Evolutionary conservation across 2,329 filamentous ascomycete species (phyloP).

Genomic region (Microdochium bolleyi): DNA sequence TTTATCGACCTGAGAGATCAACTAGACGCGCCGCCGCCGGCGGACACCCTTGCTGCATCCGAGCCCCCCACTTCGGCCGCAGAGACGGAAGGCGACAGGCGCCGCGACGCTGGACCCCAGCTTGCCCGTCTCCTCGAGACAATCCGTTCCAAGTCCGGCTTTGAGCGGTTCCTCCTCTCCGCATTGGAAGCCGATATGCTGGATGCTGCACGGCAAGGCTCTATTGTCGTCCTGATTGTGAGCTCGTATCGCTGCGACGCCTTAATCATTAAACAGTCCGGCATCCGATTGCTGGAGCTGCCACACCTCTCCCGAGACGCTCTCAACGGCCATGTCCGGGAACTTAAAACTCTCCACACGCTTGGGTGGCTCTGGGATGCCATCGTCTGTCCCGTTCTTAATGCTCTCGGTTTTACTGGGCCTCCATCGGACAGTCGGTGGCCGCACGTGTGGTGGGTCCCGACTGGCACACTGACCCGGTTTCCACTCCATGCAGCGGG

Average conservation of each 20-base stretch:
- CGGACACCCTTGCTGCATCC: neutral
- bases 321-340: neutral
- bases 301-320: slow-evolving; percentile 5
- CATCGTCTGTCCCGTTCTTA: slow-evolving; percentile 15
- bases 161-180: slow-evolving; percentile 15
- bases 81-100: neutral
- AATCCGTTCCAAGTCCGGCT: slow-evolving; percentile 7
- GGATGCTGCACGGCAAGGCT: slow-evolving; percentile 11
- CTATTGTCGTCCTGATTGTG: slow-evolving; percentile 21
- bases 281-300: slow-evolving; percentile 10
- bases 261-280: slow-evolving; percentile 13
- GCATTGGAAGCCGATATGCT: slow-evolving; percentile 10
- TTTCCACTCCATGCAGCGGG: slow-evolving; percentile 27
- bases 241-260: slow-evolving; percentile 20
- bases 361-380: slow-evolving; percentile 22
- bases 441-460: slow-evolving; percentile 26
- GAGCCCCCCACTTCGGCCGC: neutral
- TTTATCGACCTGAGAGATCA: too few species aligned
- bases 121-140: neutral
- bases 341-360: neutral
- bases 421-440: slow-evolving; percentile 6
- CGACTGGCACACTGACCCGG: slow-evolving; percentile 16
- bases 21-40: neutral
- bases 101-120: neutral
- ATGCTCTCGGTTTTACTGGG: slow-evolving; percentile 12